A percentile compares a stretch with the other conserved stretches of the same genome.
phyloP scores from a whole-genome alignment of 257 asterid genomes.

The Solanum neorickii region DNA sequence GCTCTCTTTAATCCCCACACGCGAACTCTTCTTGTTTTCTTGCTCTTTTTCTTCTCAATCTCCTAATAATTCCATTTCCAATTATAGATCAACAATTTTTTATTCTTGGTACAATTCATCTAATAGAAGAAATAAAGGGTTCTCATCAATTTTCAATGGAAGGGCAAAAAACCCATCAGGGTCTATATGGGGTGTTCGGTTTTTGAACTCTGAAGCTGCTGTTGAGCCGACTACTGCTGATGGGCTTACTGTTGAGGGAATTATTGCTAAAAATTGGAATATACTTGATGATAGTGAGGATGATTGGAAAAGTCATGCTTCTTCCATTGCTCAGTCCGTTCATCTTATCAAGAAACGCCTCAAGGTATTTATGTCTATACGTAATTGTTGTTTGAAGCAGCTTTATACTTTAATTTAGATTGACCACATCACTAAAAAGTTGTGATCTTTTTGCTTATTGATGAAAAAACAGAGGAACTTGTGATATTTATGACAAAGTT shows the following conservation, averaged over 20 bases:
- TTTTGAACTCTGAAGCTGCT: slow-evolving; percentile 38
- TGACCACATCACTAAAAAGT: neutral
- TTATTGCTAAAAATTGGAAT: slow-evolving; percentile 64
- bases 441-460: neutral
- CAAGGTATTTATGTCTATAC: slow-evolving; percentile 20
- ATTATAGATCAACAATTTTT: neutral
- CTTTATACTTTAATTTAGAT: neutral
- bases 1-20: neutral
- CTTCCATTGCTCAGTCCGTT: slow-evolving; percentile 83
- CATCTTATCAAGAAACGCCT: slow-evolving; percentile 84
- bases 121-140: slow-evolving; percentile 3
- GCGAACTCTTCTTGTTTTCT: slow-evolving; percentile 6
- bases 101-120: slow-evolving; percentile 6
- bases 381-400: neutral
- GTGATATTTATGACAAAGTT: neutral
- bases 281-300: slow-evolving; percentile 59
- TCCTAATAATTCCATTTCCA: slow-evolving; percentile 8
- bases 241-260: slow-evolving; percentile 78
- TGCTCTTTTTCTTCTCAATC: slow-evolving; percentile 18
- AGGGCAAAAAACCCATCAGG: slow-evolving; percentile 12
- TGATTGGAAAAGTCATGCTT: slow-evolving; percentile 89
- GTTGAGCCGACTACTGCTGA: slow-evolving; percentile 58
- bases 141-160: slow-evolving; percentile 7
- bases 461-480: neutral
- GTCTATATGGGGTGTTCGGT: slow-evolving; percentile 15